Base-by-base conservation (phyloP, 441 rosid genomes). In the Gossypium davidsonii region DNA sequence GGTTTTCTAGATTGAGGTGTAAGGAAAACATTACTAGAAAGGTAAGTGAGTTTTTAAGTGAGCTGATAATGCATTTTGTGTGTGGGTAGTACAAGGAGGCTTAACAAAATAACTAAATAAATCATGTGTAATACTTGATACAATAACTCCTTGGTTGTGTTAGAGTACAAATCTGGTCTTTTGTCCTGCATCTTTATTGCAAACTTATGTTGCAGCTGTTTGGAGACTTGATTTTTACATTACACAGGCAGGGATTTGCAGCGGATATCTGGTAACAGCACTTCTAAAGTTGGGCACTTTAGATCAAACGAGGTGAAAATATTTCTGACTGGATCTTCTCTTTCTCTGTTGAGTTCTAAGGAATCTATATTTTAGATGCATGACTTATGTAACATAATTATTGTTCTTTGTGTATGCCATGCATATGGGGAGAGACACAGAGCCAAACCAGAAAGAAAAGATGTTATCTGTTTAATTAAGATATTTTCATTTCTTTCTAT, bases 241-340 rank as follows among this genome's bases (percentile, higher is more conserved):
- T 83, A 76, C 86, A 81, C 91, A 83, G 88, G 79, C 92, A 95
- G 99, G 98, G 99, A 95, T 80, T 90, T 95, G 94, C 99, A 89
- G 80, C 85, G 78, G 73, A 88, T 93, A 83, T 83, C 98, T 78
- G 90, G 94, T 74, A 88, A 91, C 78, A 78, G 71, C 75, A 76
- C 90, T 77, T 73, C 88, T 9, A 90, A 80, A 87, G 97, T 93
- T 20, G 97, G 98, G 74, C 83, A 83, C 80, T 78, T 91, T 51
- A 87, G 76, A 78, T 76, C 82, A 87, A 86, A 87, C 75, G 98
- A 95, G 97, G 99, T 95, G 74, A 85, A 82, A 79, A 15, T 51
- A 51, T 14, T 37, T 57, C 73, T 49, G 72, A 73, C 3, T 60
- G 31, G 74, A 39, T 67, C 75, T 74, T 63, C 34, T 80, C 49